These are phyloP conservation scores for Lycium barbarum DNA, from an alignment of 257 asterid species.

Conservation along the genomic window DNA sequence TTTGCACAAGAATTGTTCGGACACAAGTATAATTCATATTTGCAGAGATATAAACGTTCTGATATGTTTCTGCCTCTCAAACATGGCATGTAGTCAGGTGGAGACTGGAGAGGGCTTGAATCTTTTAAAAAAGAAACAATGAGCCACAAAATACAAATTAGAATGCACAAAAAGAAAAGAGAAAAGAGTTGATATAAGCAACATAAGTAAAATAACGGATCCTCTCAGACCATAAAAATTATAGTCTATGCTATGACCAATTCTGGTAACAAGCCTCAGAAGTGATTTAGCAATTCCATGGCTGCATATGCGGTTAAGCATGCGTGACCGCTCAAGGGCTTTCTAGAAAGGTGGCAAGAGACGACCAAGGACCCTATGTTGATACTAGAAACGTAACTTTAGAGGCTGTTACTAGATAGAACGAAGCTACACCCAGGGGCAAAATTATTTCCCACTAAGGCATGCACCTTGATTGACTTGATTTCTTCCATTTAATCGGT, in stretches of 20 bases:
- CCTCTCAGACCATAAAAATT: background rate
- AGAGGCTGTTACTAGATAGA: background rate
- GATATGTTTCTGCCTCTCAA: no score
- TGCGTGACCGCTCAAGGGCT: background rate
- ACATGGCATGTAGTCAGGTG: no score
- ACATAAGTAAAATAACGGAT: background rate
- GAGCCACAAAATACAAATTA: no score
- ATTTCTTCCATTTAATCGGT: background rate
- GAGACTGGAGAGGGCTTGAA: no score
- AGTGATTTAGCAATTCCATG: conserved; percentile 10
- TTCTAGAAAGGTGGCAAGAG: background rate
- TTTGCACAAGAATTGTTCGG: no score
- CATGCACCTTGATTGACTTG: background rate
- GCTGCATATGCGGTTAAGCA: background rate
- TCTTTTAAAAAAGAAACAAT: no score
- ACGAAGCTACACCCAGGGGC: background rate
- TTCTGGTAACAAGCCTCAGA: background rate
- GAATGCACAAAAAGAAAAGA: no score
- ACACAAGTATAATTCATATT: no score
- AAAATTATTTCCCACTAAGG: background rate
- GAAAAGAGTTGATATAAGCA: background rate
- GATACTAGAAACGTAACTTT: background rate
- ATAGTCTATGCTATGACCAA: background rate
- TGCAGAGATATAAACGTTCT: no score
- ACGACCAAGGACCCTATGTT: background rate